These are phyloP conservation scores for Tolypocladium tundrense DNA, from an alignment of 2,329 filamentous ascomycete species.

Conservation along the genomic window DNA sequence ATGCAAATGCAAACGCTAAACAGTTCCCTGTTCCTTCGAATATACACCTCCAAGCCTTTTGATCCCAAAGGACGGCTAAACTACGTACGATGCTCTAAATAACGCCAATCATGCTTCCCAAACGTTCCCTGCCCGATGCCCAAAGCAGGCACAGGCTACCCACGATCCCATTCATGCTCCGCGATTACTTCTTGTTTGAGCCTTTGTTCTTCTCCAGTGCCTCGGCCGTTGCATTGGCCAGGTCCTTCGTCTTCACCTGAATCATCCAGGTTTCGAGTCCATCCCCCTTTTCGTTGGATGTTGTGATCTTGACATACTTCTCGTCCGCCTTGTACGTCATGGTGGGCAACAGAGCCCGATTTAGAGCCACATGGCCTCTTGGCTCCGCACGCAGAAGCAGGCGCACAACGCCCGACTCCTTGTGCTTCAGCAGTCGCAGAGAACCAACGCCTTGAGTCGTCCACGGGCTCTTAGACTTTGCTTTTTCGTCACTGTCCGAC, in stretches of 20 bases:
- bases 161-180: neutral
- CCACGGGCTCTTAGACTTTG: slow-evolving; percentile 51
- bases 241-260: slow-evolving; percentile 55
- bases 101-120: slow-evolving; percentile 6
- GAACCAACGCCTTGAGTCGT: slow-evolving; percentile 59
- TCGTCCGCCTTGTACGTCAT: slow-evolving; percentile 50
- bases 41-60: neutral
- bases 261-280: slow-evolving; percentile 61
- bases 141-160: neutral
- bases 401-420: slow-evolving; percentile 54
- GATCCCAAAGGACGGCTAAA: neutral
- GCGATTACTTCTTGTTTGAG: slow-evolving; percentile 41
- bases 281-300: slow-evolving; percentile 46
- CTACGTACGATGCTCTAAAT: slow-evolving; percentile 5
- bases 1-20: neutral
- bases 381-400: slow-evolving; percentile 67
- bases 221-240: slow-evolving; percentile 43
- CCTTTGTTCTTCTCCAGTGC: slow-evolving; percentile 44
- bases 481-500: slow-evolving; percentile 30
- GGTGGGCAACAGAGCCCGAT: slow-evolving; percentile 53
- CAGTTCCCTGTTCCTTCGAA: neutral
- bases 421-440: slow-evolving; percentile 64
- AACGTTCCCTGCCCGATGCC: neutral
- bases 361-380: slow-evolving; percentile 62
- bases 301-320: slow-evolving; percentile 51